These are phyloP conservation scores for Geotrichum carabidarum DNA, from an alignment of 1,139 yeast genomes.

Conservation along the genomic window DNA sequence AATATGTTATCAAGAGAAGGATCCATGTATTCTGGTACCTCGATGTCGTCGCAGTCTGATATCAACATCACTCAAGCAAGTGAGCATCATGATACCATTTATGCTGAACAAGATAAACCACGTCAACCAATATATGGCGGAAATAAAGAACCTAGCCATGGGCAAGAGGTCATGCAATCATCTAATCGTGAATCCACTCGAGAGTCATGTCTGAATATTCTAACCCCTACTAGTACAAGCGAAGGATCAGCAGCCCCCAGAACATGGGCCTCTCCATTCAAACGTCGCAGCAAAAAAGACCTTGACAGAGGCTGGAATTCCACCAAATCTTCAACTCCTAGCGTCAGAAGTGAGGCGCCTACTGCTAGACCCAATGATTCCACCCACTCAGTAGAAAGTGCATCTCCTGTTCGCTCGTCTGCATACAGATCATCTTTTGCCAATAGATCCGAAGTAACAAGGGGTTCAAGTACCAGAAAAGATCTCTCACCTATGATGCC, in stretches of 20 bases:
- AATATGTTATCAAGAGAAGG: constrained; percentile 31
- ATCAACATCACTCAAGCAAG: background rate
- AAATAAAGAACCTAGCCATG: background rate
- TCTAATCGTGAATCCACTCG: background rate
- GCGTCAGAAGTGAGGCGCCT: background rate
- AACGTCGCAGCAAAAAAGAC: constrained; percentile 33
- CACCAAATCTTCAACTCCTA: background rate
- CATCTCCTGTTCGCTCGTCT: background rate
- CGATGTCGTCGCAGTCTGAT: constrained; percentile 9
- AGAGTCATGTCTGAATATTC: background rate
- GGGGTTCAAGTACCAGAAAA: background rate
- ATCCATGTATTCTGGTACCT: constrained; percentile 32
- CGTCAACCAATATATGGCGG: background rate
- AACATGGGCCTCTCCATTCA: constrained; percentile 42
- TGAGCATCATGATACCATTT: background rate
- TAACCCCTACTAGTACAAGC: background rate
- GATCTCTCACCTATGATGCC: constrained; percentile 13
- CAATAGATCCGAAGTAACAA: background rate
- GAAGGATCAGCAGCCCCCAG: constrained; percentile 26
- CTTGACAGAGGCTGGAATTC: constrained; percentile 6
- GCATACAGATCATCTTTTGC: constrained; percentile 8
- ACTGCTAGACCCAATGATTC: background rate
- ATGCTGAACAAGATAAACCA: background rate
- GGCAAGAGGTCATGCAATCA: background rate
- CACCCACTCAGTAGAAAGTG: background rate